phyloP scores from a whole-genome alignment of 2,329 filamentous ascomycete genomes.

The Hypoxylon sp. region DNA sequence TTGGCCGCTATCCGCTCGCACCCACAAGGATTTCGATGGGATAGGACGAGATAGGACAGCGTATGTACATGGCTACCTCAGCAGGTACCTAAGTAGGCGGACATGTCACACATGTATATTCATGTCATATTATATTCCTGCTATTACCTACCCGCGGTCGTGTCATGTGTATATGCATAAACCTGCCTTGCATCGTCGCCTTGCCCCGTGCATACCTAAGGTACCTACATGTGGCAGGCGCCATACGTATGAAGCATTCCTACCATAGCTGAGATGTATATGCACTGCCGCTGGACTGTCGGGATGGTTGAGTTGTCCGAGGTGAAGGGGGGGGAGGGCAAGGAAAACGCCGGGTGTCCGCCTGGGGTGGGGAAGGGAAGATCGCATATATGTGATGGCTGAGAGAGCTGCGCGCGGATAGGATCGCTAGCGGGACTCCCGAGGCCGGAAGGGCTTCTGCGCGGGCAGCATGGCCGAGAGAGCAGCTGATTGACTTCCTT shows the following conservation, averaged over 20 bases:
- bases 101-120: conserved; percentile 30
- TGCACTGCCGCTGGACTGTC: conserved; percentile 23
- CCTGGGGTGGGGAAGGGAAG: conserved; percentile 24
- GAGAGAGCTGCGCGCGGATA: conserved; percentile 2
- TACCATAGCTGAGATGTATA: too few relatives aligned
- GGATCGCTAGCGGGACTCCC: conserved; percentile 31
- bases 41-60: conserved; percentile 21
- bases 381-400: conserved; percentile 24
- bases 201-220: conserved; percentile 16
- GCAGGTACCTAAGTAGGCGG: too few relatives aligned
- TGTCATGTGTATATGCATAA: background rate
- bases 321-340: conserved; percentile 20
- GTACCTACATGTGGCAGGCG: conserved; percentile 22
- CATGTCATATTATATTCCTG: conserved; percentile 11
- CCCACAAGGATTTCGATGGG: conserved; percentile 24
- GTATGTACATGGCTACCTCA: too few relatives aligned
- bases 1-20: conserved; percentile 21
- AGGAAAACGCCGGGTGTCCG: conserved; percentile 30
- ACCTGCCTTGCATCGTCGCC: background rate
- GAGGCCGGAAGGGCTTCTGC: conserved; percentile 33
- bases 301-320: conserved; percentile 22
- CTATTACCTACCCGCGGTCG: background rate
- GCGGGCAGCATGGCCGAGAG: conserved; percentile 31
- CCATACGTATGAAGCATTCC: background rate
- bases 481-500: conserved; percentile 9